Conservation (phyloP, 2,329 filamentous ascomycete genomes). For the Pseudogymnoascus sp. region DNA sequence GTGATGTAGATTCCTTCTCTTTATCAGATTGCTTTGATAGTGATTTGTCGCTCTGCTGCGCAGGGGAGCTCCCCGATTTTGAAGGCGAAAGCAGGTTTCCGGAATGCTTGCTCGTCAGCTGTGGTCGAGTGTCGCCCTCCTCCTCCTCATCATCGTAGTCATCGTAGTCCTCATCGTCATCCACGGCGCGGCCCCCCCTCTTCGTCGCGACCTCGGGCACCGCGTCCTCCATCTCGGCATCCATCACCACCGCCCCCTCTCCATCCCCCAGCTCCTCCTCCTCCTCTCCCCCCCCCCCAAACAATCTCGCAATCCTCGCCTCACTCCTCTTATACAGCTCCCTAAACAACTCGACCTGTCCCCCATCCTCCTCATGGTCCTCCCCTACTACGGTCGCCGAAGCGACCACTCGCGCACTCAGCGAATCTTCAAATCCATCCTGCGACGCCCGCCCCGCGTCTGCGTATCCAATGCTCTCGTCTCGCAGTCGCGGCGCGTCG, state of each 20-base stretch:
- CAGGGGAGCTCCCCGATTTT: slow-evolving; percentile 60
- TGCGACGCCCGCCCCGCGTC: slow-evolving; percentile 30
- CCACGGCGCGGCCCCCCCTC: slow-evolving; percentile 67
- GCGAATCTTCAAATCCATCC: background rate
- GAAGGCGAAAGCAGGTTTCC: slow-evolving; percentile 55
- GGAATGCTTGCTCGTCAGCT: slow-evolving; percentile 42
- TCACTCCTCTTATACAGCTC: slow-evolving; percentile 72
- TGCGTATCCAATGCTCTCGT: slow-evolving; percentile 46
- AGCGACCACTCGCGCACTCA: slow-evolving; percentile 36
- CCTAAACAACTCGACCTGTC: slow-evolving; percentile 62
- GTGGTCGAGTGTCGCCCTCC: slow-evolving; percentile 51
- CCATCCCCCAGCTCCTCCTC: slow-evolving; percentile 27
- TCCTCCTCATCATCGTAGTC: slow-evolving; percentile 75
- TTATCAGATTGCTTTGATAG: slow-evolving; percentile 50
- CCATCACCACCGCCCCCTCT: slow-evolving; percentile 44
- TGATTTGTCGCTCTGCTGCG: slow-evolving; percentile 49
- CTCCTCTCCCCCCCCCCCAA: slow-evolving; percentile 38
- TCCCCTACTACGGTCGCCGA: slow-evolving; percentile 38
- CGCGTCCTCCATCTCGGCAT: slow-evolving; percentile 43
- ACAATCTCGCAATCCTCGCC: slow-evolving; percentile 67
- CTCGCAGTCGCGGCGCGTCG: slow-evolving; percentile 47
- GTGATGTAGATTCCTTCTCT: slow-evolving; percentile 37
- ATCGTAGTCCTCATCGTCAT: slow-evolving; percentile 70
- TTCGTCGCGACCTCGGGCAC: slow-evolving; percentile 46
- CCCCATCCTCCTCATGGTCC: slow-evolving; percentile 59